Conservation (phyloP, 140 eudicot genomes). For the Stevia rebaudiana region DNA sequence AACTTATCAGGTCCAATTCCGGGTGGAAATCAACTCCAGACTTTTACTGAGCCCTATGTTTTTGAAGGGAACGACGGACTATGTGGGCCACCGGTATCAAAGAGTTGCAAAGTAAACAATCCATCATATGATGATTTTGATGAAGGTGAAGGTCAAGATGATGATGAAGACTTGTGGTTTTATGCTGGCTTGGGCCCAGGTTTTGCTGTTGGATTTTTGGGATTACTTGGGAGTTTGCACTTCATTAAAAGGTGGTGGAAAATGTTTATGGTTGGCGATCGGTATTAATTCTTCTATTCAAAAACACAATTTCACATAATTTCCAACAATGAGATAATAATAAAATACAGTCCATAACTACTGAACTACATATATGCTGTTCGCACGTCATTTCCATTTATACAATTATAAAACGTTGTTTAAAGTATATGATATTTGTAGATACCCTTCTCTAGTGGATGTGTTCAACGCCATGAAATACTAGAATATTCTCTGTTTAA, state of each 20-base stretch:
- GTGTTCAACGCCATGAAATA: too few species aligned
- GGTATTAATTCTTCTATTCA: not conserved
- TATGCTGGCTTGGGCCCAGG: not conserved
- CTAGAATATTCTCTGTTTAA: too few species aligned
- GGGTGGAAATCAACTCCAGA: slow-evolving; percentile 2
- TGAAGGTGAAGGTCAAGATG: slow-evolving; percentile 10
- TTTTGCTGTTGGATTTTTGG: not conserved
- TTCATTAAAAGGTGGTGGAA: slow-evolving; percentile 4
- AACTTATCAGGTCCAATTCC: slow-evolving; percentile 10
- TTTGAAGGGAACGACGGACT: not conserved
- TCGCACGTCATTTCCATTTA: too few species aligned
- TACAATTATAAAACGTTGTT: too few species aligned
- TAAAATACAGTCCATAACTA: too few species aligned
- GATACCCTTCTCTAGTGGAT: too few species aligned
- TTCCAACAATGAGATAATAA: too few species aligned
- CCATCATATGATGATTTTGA: not conserved
- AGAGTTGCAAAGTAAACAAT: slow-evolving; percentile 5
- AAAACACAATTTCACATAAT: too few species aligned
- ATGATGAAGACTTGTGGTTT: not conserved
- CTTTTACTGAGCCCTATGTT: not conserved
- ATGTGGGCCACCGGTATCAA: slow-evolving; percentile 5
- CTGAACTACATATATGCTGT: too few species aligned
- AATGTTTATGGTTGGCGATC: not conserved
- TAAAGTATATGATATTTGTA: too few species aligned
- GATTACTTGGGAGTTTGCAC: slow-evolving; percentile 10